phyloP scores from a whole-genome alignment of 441 rosid species.

The Syzygium malaccense region DNA sequence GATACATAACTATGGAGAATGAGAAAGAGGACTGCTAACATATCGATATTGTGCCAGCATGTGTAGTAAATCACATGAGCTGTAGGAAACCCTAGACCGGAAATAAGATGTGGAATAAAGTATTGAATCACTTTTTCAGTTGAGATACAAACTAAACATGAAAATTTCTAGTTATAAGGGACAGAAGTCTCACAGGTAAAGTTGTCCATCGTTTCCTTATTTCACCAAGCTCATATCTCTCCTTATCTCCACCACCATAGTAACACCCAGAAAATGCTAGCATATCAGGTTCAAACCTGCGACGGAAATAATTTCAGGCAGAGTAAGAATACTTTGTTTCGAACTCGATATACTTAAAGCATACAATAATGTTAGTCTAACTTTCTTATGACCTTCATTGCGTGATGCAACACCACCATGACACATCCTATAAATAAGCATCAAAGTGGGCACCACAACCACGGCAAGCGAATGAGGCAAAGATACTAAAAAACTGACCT shows the following conservation, averaged over 20 bases:
- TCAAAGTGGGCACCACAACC: neutral
- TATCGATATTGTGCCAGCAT: neutral
- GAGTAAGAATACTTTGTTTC: neutral
- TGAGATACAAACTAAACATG: neutral
- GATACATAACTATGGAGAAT: neutral
- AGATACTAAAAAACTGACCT: neutral
- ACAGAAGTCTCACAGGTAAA: slow-evolving; percentile 69
- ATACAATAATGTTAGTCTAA: neutral
- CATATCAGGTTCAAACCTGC: slow-evolving; percentile 99
- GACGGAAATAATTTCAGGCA: neutral
- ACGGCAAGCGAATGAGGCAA: neutral
- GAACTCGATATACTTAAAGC: neutral
- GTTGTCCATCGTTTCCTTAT: slow-evolving; percentile 96
- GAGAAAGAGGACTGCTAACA: neutral
- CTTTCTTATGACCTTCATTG: neutral
- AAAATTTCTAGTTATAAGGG: slow-evolving; percentile 4
- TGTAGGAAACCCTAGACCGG: neutral
- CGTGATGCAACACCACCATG: neutral
- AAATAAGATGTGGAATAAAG: neutral
- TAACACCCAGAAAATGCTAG: slow-evolving; percentile 98
- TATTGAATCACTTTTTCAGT: neutral
- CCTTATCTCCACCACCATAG: slow-evolving; percentile 97
- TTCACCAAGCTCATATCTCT: slow-evolving; percentile 80
- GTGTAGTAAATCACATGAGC: neutral
- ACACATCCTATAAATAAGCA: neutral